Percentiles rank a stretch among this genome's conserved stretches.
phyloP scores from a whole-genome alignment of 768 basidiomycete genomes.

The Mycena haematopus region DNA sequence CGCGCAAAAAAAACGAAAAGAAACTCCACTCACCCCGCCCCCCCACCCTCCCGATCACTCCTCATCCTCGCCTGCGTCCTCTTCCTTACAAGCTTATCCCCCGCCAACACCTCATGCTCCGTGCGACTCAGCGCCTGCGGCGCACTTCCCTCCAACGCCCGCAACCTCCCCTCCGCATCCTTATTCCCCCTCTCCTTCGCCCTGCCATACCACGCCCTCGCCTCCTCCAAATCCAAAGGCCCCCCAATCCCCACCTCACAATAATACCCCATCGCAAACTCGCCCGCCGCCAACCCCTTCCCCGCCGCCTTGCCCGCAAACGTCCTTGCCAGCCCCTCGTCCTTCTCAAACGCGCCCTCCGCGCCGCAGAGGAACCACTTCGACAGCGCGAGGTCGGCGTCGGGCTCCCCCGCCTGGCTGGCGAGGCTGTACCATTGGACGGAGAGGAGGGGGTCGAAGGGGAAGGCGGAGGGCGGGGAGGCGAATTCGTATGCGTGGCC shows the following conservation, averaged over 20 bases:
- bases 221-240: constrained; percentile 62
- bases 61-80: constrained; percentile 75
- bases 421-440: constrained; percentile 91
- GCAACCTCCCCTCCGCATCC: constrained; percentile 79
- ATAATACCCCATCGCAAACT: constrained; percentile 98
- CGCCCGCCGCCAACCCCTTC: constrained; percentile 79
- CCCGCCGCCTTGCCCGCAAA: constrained; percentile 89
- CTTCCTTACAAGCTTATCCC: constrained; percentile 80
- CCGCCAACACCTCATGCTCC: constrained; percentile 83
- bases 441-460: constrained; percentile 86
- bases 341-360: constrained; percentile 65
- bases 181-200: constrained; percentile 80
- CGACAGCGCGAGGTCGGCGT: constrained; percentile 95
- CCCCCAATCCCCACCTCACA: constrained; percentile 89
- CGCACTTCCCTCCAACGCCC: constrained; percentile 65
- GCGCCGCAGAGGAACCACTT: constrained; percentile 96
- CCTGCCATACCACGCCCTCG: constrained; percentile 79
- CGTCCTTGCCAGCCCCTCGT: constrained; percentile 82
- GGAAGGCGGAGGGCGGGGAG: constrained; percentile 45
- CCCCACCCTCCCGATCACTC: constrained; percentile 43
- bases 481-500: constrained; percentile 95
- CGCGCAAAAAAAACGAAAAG: background rate
- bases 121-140: constrained; percentile 70
- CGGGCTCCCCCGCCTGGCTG: constrained; percentile 83
- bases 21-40: constrained; percentile 16